Evolutionary conservation across 1,139 yeast genomes (phyloP).

Genomic region (Candida frijolesensis): DNA sequence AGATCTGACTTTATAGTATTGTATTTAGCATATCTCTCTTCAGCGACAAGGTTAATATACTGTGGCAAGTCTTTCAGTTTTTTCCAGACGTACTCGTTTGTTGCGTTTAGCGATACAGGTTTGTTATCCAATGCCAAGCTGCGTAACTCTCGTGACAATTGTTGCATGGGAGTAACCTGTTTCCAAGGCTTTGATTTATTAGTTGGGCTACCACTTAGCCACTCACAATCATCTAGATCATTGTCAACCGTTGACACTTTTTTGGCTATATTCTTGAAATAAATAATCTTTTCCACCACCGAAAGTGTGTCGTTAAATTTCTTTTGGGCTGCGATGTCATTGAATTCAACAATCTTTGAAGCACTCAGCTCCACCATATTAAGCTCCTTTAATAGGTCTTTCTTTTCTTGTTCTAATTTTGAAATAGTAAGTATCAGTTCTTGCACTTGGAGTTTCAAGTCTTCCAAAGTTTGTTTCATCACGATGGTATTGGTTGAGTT

Average conservation of each 20-base stretch:
- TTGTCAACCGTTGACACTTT: constrained; percentile 2
- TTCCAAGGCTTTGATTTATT: constrained; percentile 1
- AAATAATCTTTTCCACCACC: constrained; percentile 39
- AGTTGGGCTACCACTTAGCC: constrained; percentile 19
- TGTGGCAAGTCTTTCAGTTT: constrained; percentile 20
- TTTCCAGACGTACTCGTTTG: constrained; percentile 8
- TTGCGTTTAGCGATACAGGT: constrained; percentile 11
- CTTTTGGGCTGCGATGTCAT: constrained; percentile 33
- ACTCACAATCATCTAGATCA: constrained; percentile 16
- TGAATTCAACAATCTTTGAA: constrained; percentile 13
- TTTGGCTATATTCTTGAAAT: constrained; percentile 30
- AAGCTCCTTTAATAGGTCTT: constrained; percentile 22
- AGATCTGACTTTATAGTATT: constrained; percentile 7
- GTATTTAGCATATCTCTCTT: constrained; percentile 16
- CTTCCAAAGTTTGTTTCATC: constrained; percentile 25
- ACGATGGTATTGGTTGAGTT: constrained; percentile 19
- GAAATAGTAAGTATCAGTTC: constrained; percentile 12
- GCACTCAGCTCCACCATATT: constrained; percentile 15
- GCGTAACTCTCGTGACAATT: constrained; percentile 18
- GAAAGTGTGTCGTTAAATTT: constrained; percentile 30
- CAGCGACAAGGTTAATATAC: constrained; percentile 18
- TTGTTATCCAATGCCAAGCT: constrained; percentile 17
- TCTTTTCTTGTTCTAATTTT: constrained; percentile 21
- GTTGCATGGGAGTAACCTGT: constrained; percentile 12
- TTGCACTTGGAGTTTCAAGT: constrained; percentile 18